A percentile compares a stretch with the other conserved stretches of the same genome.
Evolutionary conservation across 1,284 basidiomycete species (phyloP).

Genomic region (Grifola frondosa): DNA sequence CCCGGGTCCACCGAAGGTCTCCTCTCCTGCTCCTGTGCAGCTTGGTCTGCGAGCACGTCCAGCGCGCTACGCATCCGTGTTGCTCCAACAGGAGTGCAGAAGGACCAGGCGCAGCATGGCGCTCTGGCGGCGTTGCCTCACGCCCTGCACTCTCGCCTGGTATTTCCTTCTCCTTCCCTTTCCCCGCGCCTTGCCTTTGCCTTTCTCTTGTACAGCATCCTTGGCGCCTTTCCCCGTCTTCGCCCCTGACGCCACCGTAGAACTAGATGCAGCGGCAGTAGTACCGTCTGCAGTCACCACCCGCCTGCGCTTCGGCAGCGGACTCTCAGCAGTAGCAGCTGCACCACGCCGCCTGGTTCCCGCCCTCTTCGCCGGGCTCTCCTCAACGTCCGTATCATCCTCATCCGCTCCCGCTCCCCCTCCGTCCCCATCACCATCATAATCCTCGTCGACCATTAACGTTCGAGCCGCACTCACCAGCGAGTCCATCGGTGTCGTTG

Average conservation of each 20-base stretch:
- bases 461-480: slow-evolving; percentile 58
- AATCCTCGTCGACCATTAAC: slow-evolving; percentile 48
- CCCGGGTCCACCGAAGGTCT: slow-evolving; percentile 18
- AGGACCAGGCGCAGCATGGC: neutral
- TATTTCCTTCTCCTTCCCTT: neutral
- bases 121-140: neutral
- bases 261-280: neutral
- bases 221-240: slow-evolving; percentile 3
- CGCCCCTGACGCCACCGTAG: neutral
- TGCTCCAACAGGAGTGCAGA: neutral
- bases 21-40: slow-evolving; percentile 41
- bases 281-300: slow-evolving; percentile 1
- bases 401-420: slow-evolving; percentile 3
- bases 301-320: slow-evolving; percentile 26
- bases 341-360: slow-evolving; percentile 17
- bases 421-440: slow-evolving; percentile 26
- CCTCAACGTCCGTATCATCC: slow-evolving; percentile 3
- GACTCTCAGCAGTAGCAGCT: slow-evolving; percentile 20
- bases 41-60: slow-evolving; percentile 72
- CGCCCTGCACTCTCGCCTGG: neutral
- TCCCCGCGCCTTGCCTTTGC: slow-evolving; percentile 9
- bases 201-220: slow-evolving; percentile 5
- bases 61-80: slow-evolving; percentile 41
- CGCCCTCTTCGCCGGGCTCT: slow-evolving; percentile 6
- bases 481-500: slow-evolving; percentile 46